Percentiles rank a stretch among this genome's conserved stretches.
phyloP scores from a whole-genome alignment of 495 filamentous ascomycete genomes.

The Podospora comata region DNA sequence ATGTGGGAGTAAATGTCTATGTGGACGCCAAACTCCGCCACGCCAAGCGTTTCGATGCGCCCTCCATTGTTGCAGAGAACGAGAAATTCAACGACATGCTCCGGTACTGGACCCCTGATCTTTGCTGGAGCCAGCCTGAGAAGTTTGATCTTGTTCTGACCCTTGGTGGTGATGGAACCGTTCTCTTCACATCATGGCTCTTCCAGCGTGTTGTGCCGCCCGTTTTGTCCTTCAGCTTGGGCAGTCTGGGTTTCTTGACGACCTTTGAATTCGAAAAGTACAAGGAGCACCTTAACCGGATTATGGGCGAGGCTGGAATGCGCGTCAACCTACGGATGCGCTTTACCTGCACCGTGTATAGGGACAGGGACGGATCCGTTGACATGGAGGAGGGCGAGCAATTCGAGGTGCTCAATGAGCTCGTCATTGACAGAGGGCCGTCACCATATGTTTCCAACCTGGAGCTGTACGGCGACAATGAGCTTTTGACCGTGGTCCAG shows the following conservation, averaged over 20 bases:
- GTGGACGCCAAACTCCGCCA: slow-evolving; percentile 86
- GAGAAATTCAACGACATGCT: slow-evolving; percentile 73
- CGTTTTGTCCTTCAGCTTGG: slow-evolving; percentile 82
- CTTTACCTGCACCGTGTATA: slow-evolving; percentile 93
- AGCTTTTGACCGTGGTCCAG: slow-evolving; percentile 89
- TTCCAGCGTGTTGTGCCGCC: slow-evolving; percentile 93
- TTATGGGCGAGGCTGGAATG: slow-evolving; percentile 93
- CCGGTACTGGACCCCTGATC: slow-evolving; percentile 88
- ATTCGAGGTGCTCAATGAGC: slow-evolving; percentile 94
- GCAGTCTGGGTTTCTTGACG: slow-evolving; percentile 87
- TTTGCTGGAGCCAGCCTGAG: slow-evolving; percentile 86
- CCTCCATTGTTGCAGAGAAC: slow-evolving; percentile 66
- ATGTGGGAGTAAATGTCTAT: slow-evolving; percentile 82
- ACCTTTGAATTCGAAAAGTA: slow-evolving; percentile 86
- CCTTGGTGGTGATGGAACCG: slow-evolving; percentile 88
- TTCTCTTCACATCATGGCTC: slow-evolving; percentile 88
- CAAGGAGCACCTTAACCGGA: slow-evolving; percentile 71
- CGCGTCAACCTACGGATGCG: slow-evolving; percentile 94
- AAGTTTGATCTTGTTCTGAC: slow-evolving; percentile 91
- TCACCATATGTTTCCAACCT: slow-evolving; percentile 95
- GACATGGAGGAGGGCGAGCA: slow-evolving; percentile 75
- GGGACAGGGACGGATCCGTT: slow-evolving; percentile 45
- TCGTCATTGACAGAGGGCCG: slow-evolving; percentile 95
- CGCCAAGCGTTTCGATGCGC: slow-evolving; percentile 81
- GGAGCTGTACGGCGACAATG: slow-evolving; percentile 90